A percentile compares a stretch with the other conserved stretches of the same genome.
Conservation (phyloP, 306 rosid genomes). For the Sphenostylis stenocarpa region DNA sequence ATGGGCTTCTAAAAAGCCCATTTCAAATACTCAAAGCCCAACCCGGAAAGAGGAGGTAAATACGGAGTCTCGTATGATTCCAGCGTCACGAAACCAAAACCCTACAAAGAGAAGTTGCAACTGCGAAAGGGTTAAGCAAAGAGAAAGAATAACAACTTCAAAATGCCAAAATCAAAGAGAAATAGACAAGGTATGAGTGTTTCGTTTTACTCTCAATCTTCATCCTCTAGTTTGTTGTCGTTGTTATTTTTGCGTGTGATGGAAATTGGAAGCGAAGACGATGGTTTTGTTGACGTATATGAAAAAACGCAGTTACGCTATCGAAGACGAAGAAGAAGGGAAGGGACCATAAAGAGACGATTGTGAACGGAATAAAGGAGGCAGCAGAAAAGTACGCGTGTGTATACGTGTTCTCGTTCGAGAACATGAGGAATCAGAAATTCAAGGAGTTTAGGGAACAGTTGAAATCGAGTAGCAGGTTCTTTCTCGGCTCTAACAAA, state of each 20-base stretch:
- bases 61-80: not conserved
- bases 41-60: not conserved
- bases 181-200: conserved; percentile 49
- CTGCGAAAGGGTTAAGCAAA: not conserved
- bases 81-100: not conserved
- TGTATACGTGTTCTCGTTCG: conserved; percentile 70
- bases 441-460: conserved; percentile 89
- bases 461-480: conserved; percentile 71
- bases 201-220: not conserved
- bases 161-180: conserved; percentile 78
- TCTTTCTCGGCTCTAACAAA: conserved; percentile 94
- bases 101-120: not conserved
- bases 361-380: conserved; percentile 60
- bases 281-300: not conserved
- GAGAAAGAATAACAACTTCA: not conserved
- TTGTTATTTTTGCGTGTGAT: not conserved
- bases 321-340: conserved; percentile 96
- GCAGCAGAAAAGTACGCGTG: conserved; percentile 74
- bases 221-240: not conserved
- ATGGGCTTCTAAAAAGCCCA: not conserved
- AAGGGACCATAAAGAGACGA: conserved; percentile 71
- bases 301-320: conserved; percentile 64
- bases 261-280: not conserved
- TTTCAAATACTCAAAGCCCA: not conserved
- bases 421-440: conserved; percentile 92